Evolutionary conservation across 1,284 basidiomycete species (phyloP).

Genomic region (Heliocybe sulcata): DNA sequence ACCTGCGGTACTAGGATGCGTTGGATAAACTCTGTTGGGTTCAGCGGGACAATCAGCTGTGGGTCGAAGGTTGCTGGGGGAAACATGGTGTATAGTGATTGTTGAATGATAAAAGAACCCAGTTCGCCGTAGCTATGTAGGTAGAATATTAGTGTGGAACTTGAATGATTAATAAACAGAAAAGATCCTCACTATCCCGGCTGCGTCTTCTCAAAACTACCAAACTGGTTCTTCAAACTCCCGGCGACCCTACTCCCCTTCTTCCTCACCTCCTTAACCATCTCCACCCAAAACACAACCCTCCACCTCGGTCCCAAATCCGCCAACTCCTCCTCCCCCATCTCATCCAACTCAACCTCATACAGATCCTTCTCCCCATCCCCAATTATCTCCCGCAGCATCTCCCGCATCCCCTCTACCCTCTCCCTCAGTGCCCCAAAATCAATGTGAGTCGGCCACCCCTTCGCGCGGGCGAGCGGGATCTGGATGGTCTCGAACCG

Average conservation of each 20-base stretch:
- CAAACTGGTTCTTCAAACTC: slow-evolving; percentile 65
- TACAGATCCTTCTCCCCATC: slow-evolving; percentile 22
- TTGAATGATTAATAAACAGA: too few species aligned
- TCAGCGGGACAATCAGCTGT: slow-evolving; percentile 48
- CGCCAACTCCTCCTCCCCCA: slow-evolving; percentile 4
- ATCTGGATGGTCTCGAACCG: slow-evolving; percentile 64
- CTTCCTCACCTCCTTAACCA: slow-evolving; percentile 49
- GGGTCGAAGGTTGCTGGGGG: slow-evolving; percentile 51
- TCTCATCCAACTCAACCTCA: slow-evolving; percentile 8
- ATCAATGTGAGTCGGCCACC: slow-evolving; percentile 70
- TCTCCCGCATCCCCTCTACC: slow-evolving; percentile 37
- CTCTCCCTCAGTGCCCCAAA: slow-evolving; percentile 48
- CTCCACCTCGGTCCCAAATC: slow-evolving; percentile 31
- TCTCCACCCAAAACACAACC: slow-evolving; percentile 63
- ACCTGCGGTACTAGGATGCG: slow-evolving; percentile 71
- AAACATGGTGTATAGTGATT: slow-evolving; percentile 68
- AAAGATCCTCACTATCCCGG: slow-evolving; percentile 69
- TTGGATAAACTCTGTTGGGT: slow-evolving; percentile 64
- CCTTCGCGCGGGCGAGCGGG: slow-evolving; percentile 56
- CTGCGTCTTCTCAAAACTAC: slow-evolving; percentile 68
- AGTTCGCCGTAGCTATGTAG: slow-evolving; percentile 66
- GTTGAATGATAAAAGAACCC: slow-evolving; percentile 70
- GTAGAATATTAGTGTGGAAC: too few species aligned
- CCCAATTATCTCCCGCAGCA: slow-evolving; percentile 42
- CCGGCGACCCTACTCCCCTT: slow-evolving; percentile 58